Conservation (phyloP, 768 basidiomycete genomes). For the Mrakia blollopis region DNA sequence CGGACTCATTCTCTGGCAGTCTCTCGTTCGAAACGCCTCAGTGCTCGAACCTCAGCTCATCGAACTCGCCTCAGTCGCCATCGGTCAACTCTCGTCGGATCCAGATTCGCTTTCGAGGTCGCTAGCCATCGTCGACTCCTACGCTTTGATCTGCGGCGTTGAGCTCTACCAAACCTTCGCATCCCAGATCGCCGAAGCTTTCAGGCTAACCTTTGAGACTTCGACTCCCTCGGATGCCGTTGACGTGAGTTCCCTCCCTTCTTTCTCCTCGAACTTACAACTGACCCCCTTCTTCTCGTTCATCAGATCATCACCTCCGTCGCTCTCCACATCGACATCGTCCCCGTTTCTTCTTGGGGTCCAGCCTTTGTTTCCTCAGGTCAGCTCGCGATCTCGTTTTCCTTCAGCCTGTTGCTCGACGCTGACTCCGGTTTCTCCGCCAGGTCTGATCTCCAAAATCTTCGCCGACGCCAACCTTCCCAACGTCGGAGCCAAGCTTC, state of each 20-base stretch:
- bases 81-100: conserved; percentile 18
- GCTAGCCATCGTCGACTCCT: conserved; percentile 28
- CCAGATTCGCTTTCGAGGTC: conserved; percentile 10
- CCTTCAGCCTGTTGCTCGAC: no score
- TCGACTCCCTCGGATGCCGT: conserved; percentile 15
- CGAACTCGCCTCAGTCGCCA: conserved; percentile 17
- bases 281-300: background rate
- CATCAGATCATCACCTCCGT: conserved; percentile 6
- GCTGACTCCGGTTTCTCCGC: no score
- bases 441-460: conserved; percentile 16
- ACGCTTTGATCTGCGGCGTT: conserved; percentile 25
- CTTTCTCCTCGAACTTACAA: background rate
- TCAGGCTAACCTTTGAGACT: conserved; percentile 16
- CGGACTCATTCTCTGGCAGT: conserved; percentile 29
- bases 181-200: conserved; percentile 7
- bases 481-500: conserved; percentile 28
- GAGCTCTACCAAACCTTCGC: conserved; percentile 23
- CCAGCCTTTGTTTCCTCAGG: conserved; percentile 7
- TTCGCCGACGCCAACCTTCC: conserved; percentile 5
- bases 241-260: background rate
- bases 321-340: conserved; percentile 19
- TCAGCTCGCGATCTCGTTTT: no score
- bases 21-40: conserved; percentile 15
- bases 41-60: conserved; percentile 19
- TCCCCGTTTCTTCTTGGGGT: conserved; percentile 16